A percentile compares a stretch with the other conserved stretches of the same genome.
phyloP scores from a whole-genome alignment of 768 basidiomycete genomes.

The Crucibulum laeve region DNA sequence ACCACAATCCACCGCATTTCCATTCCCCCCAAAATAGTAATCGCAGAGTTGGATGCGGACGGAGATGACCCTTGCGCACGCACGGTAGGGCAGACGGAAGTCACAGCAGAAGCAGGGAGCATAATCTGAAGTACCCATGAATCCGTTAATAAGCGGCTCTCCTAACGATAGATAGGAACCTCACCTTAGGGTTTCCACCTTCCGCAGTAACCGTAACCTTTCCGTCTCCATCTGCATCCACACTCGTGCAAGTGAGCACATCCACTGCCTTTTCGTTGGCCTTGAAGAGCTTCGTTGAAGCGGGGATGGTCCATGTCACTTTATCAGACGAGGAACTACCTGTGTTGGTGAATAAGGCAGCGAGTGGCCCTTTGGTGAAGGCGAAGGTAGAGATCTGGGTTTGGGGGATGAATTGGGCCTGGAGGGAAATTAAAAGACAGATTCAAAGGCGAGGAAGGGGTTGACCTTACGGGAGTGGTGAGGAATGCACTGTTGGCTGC shows the following conservation, averaged over 20 bases:
- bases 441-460: background rate
- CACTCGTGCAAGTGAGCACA: conserved; percentile 41
- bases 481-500: conserved; percentile 36
- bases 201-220: conserved; percentile 31
- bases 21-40: too few species aligned
- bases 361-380: conserved; percentile 52
- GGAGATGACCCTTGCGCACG: too few species aligned
- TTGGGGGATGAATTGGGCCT: conserved; percentile 44
- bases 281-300: conserved; percentile 28
- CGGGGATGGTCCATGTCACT: conserved; percentile 37
- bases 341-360: conserved; percentile 52
- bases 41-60: too few species aligned
- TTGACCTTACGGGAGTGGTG: conserved; percentile 36
- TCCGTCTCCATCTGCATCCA: conserved; percentile 33
- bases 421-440: background rate
- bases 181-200: conserved; percentile 41
- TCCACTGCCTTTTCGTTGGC: conserved; percentile 43
- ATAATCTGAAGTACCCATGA: background rate
- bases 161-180: conserved; percentile 11
- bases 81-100: too few species aligned
- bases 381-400: conserved; percentile 34
- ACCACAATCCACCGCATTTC: too few species aligned
- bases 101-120: background rate
- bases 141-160: too few species aligned
- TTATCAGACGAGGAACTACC: conserved; percentile 31